Evolutionary conservation across 2,329 filamentous ascomycete genomes (phyloP).

Genomic region (Fusarium bactridioides): DNA sequence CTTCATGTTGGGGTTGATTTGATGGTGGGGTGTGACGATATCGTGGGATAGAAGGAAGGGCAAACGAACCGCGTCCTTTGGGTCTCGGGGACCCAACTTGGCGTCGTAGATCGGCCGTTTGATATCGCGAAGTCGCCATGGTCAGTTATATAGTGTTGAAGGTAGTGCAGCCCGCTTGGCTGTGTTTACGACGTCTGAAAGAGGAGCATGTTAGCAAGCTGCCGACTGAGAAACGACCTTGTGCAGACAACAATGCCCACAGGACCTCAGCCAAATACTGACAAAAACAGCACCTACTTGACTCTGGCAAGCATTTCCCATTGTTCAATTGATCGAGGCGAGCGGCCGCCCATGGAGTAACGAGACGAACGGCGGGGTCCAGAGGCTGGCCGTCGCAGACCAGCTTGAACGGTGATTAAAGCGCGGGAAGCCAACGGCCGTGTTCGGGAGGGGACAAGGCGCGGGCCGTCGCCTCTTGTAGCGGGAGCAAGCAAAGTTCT

Average conservation of each 20-base stretch:
- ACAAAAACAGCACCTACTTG: conserved; percentile 50
- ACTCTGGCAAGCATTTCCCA: conserved; percentile 56
- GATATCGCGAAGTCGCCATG: conserved; percentile 58
- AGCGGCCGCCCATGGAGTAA: conserved; percentile 54
- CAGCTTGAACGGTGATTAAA: conserved; percentile 20
- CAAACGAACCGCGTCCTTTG: conserved; percentile 61
- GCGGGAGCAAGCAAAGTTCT: conserved; percentile 13
- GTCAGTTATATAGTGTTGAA: conserved; percentile 43
- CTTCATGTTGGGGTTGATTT: not conserved
- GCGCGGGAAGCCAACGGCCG: conserved; percentile 16
- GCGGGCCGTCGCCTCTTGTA: conserved; percentile 35
- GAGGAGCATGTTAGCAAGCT: conserved; percentile 18
- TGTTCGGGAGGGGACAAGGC: conserved; percentile 19
- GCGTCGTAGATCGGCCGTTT: conserved; percentile 57
- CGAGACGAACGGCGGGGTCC: conserved; percentile 29
- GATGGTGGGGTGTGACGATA: not conserved
- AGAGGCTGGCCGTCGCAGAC: conserved; percentile 27
- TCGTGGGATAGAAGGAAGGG: conserved; percentile 7
- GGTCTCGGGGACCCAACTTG: conserved; percentile 65
- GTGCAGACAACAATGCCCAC: not conserved
- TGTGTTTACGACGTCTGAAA: conserved; percentile 54
- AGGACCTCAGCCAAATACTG: conserved; percentile 16
- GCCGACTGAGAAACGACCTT: not conserved
- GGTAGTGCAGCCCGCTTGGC: conserved; percentile 46
- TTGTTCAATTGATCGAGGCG: conserved; percentile 55